Conservation (phyloP, 495 filamentous ascomycete species). For the Friedmanniomyces endolithicus region DNA sequence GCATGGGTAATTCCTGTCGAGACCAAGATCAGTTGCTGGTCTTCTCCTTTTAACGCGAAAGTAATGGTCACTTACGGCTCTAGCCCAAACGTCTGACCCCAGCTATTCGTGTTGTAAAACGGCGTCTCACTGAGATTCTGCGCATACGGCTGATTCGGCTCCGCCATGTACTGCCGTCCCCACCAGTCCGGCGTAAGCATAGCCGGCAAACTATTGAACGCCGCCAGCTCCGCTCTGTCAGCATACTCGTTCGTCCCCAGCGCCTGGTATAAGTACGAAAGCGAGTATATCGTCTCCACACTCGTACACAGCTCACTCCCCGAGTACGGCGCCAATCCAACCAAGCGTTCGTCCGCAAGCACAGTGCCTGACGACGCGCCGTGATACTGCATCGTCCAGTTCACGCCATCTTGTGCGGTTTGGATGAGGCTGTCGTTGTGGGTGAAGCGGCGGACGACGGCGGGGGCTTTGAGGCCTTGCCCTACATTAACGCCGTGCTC, state of each 20-base stretch:
- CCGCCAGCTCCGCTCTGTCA: slow-evolving; percentile 43
- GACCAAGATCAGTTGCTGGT: no score
- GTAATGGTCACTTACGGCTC: slow-evolving; percentile 19
- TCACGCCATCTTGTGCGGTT: slow-evolving; percentile 33
- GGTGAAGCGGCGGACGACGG: slow-evolving; percentile 33
- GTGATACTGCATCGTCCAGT: slow-evolving; percentile 40
- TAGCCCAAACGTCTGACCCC: slow-evolving; percentile 37
- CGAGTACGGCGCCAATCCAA: slow-evolving; percentile 20
- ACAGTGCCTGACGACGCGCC: slow-evolving; percentile 23
- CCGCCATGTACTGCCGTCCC: slow-evolving; percentile 47
- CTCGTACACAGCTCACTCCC: slow-evolving; percentile 19
- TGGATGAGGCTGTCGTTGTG: slow-evolving; percentile 32
- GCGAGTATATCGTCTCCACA: slow-evolving; percentile 26
- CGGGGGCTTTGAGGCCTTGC: slow-evolving; percentile 37
- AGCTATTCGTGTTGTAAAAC: slow-evolving; percentile 39
- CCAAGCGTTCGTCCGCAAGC: slow-evolving; percentile 26
- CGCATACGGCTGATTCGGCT: slow-evolving; percentile 45
- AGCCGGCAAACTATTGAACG: slow-evolving; percentile 49
- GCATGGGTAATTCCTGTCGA: slow-evolving; percentile 39
- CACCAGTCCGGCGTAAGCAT: slow-evolving; percentile 31
- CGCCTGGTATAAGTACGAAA: slow-evolving; percentile 27
- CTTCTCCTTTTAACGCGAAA: no score
- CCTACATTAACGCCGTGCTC: slow-evolving; percentile 40
- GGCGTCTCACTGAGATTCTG: slow-evolving; percentile 34
- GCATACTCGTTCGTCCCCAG: slow-evolving; percentile 42